Percentiles rank a stretch among this genome's conserved stretches.
These are phyloP conservation scores for Saccharomycopsis malanga DNA, from an alignment of 805 yeast genomes.

Conservation along the genomic window DNA sequence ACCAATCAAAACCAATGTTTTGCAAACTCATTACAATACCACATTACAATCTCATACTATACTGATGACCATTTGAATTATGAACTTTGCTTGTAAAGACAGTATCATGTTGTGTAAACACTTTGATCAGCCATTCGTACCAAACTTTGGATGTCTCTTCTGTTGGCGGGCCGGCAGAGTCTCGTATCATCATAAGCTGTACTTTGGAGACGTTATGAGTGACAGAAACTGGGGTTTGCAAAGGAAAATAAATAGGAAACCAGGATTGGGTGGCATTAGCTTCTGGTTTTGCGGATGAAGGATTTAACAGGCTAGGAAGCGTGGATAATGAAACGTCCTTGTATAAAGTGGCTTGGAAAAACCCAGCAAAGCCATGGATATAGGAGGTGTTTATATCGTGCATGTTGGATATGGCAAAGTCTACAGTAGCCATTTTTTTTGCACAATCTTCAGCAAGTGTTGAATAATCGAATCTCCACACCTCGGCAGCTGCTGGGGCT, in stretches of 20 bases:
- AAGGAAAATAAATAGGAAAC: conserved; percentile 64
- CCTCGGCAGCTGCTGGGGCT: neutral
- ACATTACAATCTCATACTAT: neutral
- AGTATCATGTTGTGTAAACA: too few species aligned
- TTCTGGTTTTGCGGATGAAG: neutral
- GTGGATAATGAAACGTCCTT: neutral
- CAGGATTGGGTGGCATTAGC: conserved; percentile 43
- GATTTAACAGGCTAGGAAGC: neutral
- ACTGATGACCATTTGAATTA: neutral
- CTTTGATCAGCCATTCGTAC: conserved; percentile 82
- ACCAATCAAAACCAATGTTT: too few species aligned
- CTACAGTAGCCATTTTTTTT: neutral
- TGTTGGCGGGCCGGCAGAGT: neutral
- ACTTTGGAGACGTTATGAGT: conserved; percentile 32
- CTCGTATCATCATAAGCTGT: neutral
- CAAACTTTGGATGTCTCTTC: conserved; percentile 41
- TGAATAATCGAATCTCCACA: neutral
- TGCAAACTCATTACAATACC: too few species aligned
- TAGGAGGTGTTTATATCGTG: too few species aligned
- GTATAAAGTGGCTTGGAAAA: neutral
- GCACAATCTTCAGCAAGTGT: neutral
- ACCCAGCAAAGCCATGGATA: neutral
- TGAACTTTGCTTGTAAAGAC: neutral
- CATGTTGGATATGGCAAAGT: too few species aligned
- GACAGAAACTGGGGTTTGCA: conserved; percentile 44